These are phyloP conservation scores for Coniferiporia sulphurascens DNA, from an alignment of 1,284 basidiomycete species.

Conservation along the genomic window DNA sequence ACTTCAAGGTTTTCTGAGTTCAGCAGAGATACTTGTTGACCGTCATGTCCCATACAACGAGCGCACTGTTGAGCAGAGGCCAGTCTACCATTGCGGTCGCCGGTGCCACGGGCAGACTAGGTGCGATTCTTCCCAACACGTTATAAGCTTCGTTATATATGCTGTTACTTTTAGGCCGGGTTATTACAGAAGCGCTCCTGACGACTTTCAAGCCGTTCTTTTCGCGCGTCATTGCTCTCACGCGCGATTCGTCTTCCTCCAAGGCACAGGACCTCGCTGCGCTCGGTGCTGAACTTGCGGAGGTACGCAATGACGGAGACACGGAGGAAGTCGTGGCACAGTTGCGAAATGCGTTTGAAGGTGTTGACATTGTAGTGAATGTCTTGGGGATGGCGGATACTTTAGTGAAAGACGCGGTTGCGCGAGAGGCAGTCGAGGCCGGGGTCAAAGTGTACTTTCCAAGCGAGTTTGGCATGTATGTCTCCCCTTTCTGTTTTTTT, in stretches of 20 bases:
- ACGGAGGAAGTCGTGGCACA: slow-evolving; percentile 14
- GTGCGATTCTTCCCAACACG: slow-evolving; percentile 18
- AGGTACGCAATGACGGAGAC: slow-evolving; percentile 11
- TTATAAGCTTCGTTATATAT: not conserved
- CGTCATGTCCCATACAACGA: slow-evolving; percentile 22
- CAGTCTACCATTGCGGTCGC: slow-evolving; percentile 24
- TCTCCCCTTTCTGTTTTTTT: not conserved
- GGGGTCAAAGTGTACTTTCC: slow-evolving; percentile 29
- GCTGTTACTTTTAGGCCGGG: slow-evolving; percentile 12
- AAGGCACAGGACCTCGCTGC: slow-evolving; percentile 22
- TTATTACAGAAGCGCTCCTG: slow-evolving; percentile 22
- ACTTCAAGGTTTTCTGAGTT: too few relatives aligned
- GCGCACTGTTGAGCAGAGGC: slow-evolving; percentile 20
- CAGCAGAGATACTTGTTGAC: too few relatives aligned
- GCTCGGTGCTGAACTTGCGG: slow-evolving; percentile 24
- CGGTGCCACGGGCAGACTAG: slow-evolving; percentile 27
- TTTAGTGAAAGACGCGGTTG: slow-evolving; percentile 20
- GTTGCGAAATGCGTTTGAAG: slow-evolving; percentile 22
- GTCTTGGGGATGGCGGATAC: slow-evolving; percentile 18
- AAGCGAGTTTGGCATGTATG: slow-evolving; percentile 29
- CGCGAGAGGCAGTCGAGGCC: slow-evolving; percentile 23
- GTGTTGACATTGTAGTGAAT: slow-evolving; percentile 27
- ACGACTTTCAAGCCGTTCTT: slow-evolving; percentile 24
- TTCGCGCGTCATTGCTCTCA: slow-evolving; percentile 24
- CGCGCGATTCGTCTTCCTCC: slow-evolving; percentile 22